phyloP scores from a whole-genome alignment of 345 rosid species.

The Geranium brycei region DNA sequence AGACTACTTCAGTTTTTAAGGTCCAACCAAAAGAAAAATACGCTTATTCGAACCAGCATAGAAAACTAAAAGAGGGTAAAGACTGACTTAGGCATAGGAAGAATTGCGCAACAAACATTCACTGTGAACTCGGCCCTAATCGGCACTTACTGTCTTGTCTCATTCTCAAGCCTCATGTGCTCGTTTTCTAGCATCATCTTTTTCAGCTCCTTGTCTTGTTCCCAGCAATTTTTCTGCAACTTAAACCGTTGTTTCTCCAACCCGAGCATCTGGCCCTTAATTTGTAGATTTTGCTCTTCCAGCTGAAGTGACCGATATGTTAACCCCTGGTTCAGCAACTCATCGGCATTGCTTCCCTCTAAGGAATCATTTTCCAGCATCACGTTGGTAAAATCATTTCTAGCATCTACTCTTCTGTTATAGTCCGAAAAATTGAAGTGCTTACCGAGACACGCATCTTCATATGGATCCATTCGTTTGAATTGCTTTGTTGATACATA shows the following conservation, averaged over 20 bases:
- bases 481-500: constrained; percentile 59
- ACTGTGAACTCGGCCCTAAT: no score
- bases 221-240: constrained; percentile 75
- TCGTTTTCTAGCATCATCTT: constrained; percentile 72
- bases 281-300: constrained; percentile 73
- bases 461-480: constrained; percentile 40
- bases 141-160: constrained; percentile 32
- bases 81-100: no score
- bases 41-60: no score
- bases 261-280: constrained; percentile 63
- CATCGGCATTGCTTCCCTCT: constrained; percentile 25
- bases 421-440: constrained; percentile 15
- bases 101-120: no score
- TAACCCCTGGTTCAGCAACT: constrained; percentile 51
- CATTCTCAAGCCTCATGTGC: constrained; percentile 85
- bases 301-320: constrained; percentile 56
- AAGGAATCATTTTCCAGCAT: constrained; percentile 18
- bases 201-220: constrained; percentile 65
- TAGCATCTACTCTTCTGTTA: constrained; percentile 25
- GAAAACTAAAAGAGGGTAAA: no score
- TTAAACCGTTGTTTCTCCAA: constrained; percentile 71
- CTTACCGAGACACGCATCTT: constrained; percentile 36
- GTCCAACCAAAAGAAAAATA: not conserved
- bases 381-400: constrained; percentile 40
- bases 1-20: not conserved